Percentiles rank a stretch among this genome's conserved stretches.
These are phyloP conservation scores for Croton setiger DNA, from an alignment of 441 rosid species.

Conservation along the genomic window DNA sequence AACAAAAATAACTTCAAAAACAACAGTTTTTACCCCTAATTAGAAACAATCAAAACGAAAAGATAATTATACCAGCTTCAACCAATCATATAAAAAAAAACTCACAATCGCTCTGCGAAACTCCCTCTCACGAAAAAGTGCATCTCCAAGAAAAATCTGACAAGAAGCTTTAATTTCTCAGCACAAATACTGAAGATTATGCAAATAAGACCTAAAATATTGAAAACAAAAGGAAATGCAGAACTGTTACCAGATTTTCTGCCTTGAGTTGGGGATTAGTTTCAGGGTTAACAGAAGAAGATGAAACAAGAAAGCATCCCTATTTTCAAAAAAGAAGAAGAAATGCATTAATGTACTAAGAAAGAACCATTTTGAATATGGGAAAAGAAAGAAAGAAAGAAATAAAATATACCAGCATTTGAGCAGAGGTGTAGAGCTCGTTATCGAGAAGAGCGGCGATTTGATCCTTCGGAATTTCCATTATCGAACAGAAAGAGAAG, in stretches of 20 bases:
- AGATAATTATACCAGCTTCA: background rate
- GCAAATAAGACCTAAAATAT: background rate
- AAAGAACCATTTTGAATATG: background rate
- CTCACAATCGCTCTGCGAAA: conserved; percentile 86
- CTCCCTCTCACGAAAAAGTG: conserved; percentile 76
- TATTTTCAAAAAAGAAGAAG: conserved; percentile 26
- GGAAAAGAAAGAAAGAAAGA: background rate
- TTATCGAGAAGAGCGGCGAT: conserved; percentile 70
- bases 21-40: background rate
- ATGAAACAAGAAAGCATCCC: conserved; percentile 89
- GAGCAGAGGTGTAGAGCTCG: conserved; percentile 72
- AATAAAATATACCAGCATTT: conserved; percentile 58
- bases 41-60: background rate
- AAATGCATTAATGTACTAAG: background rate
- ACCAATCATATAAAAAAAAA: background rate
- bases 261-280: conserved; percentile 82
- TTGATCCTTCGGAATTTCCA: conserved; percentile 89
- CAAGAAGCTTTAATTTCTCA: conserved; percentile 10
- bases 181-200: background rate
- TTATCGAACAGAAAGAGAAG: conserved; percentile 16
- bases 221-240: background rate
- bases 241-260: conserved; percentile 64
- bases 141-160: conserved; percentile 86
- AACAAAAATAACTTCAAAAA: background rate
- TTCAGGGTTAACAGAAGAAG: conserved; percentile 64